phyloP scores from a whole-genome alignment of 1,284 basidiomycete species.

The Neonothopanus nambi region DNA sequence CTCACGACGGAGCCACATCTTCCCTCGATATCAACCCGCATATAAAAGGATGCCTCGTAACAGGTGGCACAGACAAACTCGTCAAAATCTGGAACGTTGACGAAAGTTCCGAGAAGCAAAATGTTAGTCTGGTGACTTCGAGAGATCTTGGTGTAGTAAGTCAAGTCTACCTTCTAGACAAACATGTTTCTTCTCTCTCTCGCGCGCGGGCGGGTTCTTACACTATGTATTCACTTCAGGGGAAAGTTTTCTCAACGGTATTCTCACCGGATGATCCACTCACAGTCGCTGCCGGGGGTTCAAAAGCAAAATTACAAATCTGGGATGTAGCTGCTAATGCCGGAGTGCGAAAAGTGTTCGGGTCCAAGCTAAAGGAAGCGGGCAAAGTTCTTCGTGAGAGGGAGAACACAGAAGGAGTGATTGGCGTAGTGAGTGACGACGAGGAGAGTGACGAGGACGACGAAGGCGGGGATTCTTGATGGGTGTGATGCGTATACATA shows the following conservation, averaged over 20 bases:
- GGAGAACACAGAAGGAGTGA: slow-evolving; percentile 55
- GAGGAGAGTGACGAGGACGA: slow-evolving; percentile 56
- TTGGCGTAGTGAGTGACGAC: slow-evolving; percentile 69
- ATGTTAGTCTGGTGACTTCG: slow-evolving; percentile 86
- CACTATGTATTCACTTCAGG: slow-evolving; percentile 54
- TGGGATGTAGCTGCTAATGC: slow-evolving; percentile 89
- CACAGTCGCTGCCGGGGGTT: slow-evolving; percentile 92
- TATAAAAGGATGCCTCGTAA: slow-evolving; percentile 88
- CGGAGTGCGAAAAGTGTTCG: slow-evolving; percentile 80
- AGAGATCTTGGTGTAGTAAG: slow-evolving; percentile 92
- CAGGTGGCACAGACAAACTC: slow-evolving; percentile 91
- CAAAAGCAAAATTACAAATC: slow-evolving; percentile 89
- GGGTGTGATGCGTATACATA: too few relatives aligned
- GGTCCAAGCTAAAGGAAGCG: slow-evolving; percentile 67
- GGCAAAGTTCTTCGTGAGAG: slow-evolving; percentile 68
- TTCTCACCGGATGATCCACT: slow-evolving; percentile 96
- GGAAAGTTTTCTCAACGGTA: slow-evolving; percentile 90
- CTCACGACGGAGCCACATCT: slow-evolving; percentile 94
- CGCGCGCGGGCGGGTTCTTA: not conserved
- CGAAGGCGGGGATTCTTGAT: slow-evolving; percentile 18
- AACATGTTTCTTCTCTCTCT: slow-evolving; percentile 5
- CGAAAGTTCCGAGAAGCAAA: slow-evolving; percentile 64
- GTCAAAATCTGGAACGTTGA: slow-evolving; percentile 96
- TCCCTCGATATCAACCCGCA: slow-evolving; percentile 91
- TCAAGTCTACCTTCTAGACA: slow-evolving; percentile 23